A percentile compares a stretch with the other conserved stretches of the same genome.
Evolutionary conservation across 306 rosid species (phyloP).

Genomic region (Pyrus betulifolia): DNA sequence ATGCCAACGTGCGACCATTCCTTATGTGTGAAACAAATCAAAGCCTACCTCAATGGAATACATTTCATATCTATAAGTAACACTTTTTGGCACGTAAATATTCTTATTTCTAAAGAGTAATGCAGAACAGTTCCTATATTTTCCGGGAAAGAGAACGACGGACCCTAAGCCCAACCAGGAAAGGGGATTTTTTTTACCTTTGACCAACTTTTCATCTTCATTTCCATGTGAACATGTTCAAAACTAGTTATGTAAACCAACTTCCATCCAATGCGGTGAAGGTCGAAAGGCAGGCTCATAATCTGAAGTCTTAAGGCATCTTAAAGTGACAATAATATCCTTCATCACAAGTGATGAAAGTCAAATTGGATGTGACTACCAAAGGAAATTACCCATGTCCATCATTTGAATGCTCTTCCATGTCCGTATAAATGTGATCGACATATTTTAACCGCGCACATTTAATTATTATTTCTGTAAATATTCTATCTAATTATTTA

Average conservation of each 20-base stretch:
- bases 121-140: neutral
- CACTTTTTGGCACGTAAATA: neutral
- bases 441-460: neutral
- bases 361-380: neutral
- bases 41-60: neutral
- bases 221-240: neutral
- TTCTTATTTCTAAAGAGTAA: neutral
- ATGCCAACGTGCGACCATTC: neutral
- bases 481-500: neutral
- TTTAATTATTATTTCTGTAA: too few species aligned
- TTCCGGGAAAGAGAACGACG: neutral
- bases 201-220: neutral
- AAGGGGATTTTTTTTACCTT: neutral
- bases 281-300: neutral
- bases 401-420: neutral
- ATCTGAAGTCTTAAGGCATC: neutral
- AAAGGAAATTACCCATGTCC: neutral
- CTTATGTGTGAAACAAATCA: neutral
- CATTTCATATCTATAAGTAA: neutral
- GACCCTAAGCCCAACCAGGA: neutral
- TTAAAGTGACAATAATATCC: too few species aligned
- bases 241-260: neutral
- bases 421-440: neutral
- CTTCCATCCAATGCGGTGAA: neutral
- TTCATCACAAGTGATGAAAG: neutral